These are phyloP conservation scores for Neonectria sp. DNA, from an alignment of 2,329 filamentous ascomycete species.

Conservation along the genomic window DNA sequence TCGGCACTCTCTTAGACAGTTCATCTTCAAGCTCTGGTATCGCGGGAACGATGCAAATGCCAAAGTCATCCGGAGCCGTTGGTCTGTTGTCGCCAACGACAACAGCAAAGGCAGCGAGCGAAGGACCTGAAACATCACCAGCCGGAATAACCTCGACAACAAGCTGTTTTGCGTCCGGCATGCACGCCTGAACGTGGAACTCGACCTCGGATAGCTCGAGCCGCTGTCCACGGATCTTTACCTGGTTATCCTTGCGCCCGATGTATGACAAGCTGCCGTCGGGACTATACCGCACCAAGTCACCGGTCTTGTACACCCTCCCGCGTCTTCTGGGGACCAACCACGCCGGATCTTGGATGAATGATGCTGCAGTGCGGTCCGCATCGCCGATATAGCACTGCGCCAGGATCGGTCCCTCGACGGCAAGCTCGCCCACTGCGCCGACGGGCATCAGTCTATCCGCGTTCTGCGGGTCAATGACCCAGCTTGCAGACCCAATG, in stretches of 20 bases:
- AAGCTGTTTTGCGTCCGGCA: slow-evolving; percentile 1
- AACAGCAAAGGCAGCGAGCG: slow-evolving; percentile 21
- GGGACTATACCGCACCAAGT: background rate
- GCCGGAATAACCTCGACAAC: slow-evolving; percentile 17
- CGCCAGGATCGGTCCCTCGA: slow-evolving; percentile 26
- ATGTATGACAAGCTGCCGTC: background rate
- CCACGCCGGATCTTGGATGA: slow-evolving; percentile 11
- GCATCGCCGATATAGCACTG: background rate
- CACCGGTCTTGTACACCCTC: background rate
- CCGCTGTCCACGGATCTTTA: background rate
- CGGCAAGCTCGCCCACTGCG: slow-evolving; percentile 14
- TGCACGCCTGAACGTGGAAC: slow-evolving; percentile 2
- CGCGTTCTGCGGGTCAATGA: slow-evolving; percentile 25
- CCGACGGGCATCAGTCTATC: slow-evolving; percentile 10
- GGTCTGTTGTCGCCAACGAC: slow-evolving; percentile 7
- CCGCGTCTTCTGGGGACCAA: background rate
- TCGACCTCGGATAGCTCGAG: slow-evolving; percentile 14
- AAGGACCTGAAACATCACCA: slow-evolving; percentile 1
- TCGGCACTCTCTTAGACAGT: slow-evolving; percentile 12
- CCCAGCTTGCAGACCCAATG: slow-evolving; percentile 14
- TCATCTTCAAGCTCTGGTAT: background rate
- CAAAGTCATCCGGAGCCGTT: background rate
- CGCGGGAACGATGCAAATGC: slow-evolving; percentile 12
- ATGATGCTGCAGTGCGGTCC: background rate
- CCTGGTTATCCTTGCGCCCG: background rate